A percentile compares a stretch with the other conserved stretches of the same genome.
Conservation (phyloP, 2,329 filamentous ascomycete genomes). For the Lomentospora prolificans region DNA sequence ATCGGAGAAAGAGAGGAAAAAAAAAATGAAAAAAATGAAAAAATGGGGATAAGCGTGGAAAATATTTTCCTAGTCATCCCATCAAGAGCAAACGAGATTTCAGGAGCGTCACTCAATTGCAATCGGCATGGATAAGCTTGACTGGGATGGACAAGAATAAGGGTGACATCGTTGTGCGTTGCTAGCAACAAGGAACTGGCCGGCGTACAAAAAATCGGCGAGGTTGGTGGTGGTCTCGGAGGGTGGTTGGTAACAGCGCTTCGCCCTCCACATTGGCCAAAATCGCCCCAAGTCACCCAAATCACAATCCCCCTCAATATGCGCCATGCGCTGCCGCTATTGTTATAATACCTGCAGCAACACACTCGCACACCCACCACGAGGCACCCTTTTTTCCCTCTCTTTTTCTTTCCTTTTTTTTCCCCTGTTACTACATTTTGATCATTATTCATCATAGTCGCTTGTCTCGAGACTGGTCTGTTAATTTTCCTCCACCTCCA, state of each 20-base stretch:
- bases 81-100: not conserved
- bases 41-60: not conserved
- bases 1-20: no score
- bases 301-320: not conserved
- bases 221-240: slow-evolving; percentile 3
- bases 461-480: not conserved
- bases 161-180: not conserved
- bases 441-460: not conserved
- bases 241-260: slow-evolving; percentile 2
- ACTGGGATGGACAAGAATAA: not conserved
- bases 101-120: not conserved
- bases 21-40: not conserved
- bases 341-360: not conserved
- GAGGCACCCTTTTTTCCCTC: not conserved
- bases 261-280: slow-evolving; percentile 1
- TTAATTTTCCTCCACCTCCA: not conserved
- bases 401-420: not conserved
- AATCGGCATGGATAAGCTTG: not conserved
- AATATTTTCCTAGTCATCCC: not conserved
- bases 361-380: not conserved
- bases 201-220: not conserved
- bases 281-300: not conserved
- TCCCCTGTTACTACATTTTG: not conserved
- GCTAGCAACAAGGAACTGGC: not conserved
- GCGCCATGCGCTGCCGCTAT: not conserved